A percentile compares a stretch with the other conserved stretches of the same genome.
Evolutionary conservation across 2,329 filamentous ascomycete species (phyloP).

Genomic region (Waltergamsia citrina): DNA sequence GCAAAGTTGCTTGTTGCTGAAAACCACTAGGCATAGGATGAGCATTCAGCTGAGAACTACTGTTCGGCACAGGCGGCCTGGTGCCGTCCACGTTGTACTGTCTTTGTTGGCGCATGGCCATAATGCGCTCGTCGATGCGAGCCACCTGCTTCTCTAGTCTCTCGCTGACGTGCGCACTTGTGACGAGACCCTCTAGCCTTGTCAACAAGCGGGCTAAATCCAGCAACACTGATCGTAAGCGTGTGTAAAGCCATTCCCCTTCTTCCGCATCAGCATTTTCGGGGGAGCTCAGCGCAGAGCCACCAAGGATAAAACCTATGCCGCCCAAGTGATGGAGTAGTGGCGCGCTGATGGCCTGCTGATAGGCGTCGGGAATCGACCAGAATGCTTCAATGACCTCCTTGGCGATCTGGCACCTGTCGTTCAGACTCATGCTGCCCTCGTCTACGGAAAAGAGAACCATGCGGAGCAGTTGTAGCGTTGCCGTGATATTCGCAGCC

Average conservation of each 20-base stretch:
- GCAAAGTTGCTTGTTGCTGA: no score
- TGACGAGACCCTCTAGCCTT: not conserved
- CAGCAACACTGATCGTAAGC: not conserved
- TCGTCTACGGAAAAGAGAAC: constrained; percentile 13
- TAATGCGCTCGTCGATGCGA: not conserved
- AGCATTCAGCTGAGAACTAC: no score
- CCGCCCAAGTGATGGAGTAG: constrained; percentile 19
- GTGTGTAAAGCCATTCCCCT: not conserved
- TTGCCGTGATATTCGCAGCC: constrained; percentile 21
- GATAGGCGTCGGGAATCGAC: constrained; percentile 13
- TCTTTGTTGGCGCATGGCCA: not conserved
- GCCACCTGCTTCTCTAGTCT: not conserved
- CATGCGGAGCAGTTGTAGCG: constrained; percentile 18
- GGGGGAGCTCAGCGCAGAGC: constrained; percentile 15
- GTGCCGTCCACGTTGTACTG: not conserved
- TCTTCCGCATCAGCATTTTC: not conserved
- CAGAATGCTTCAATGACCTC: constrained; percentile 15
- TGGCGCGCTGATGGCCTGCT: constrained; percentile 16
- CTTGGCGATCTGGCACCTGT: constrained; percentile 14
- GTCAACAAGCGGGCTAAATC: not conserved
- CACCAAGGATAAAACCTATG: constrained; percentile 15
- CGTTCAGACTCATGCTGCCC: constrained; percentile 10
- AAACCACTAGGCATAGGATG: no score
- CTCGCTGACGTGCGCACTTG: not conserved
- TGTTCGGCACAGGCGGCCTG: not conserved